A percentile compares a stretch with the other conserved stretches of the same genome.
phyloP scores from a whole-genome alignment of 352 stramenopile species.

The Pythium coloratum region DNA sequence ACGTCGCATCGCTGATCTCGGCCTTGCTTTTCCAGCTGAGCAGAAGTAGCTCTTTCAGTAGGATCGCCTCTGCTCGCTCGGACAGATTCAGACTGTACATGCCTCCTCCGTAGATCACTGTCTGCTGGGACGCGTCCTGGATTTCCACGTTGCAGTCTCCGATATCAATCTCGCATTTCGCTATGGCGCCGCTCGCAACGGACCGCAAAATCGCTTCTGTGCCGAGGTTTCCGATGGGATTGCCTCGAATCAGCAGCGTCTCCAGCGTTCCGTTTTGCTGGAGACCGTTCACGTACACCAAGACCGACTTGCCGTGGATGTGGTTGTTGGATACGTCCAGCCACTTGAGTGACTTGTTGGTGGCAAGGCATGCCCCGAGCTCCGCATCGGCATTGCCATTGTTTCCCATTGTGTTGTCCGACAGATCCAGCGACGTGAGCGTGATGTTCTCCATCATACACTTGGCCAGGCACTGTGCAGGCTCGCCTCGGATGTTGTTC shows the following conservation, averaged over 20 bases:
- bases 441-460: slow-evolving; percentile 78
- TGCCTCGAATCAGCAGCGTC: slow-evolving; percentile 56
- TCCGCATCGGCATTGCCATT: slow-evolving; percentile 64
- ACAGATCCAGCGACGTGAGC: slow-evolving; percentile 61
- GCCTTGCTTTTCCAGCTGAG: slow-evolving; percentile 59
- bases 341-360: slow-evolving; percentile 59
- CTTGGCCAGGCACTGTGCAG: slow-evolving; percentile 55
- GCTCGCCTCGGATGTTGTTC: slow-evolving; percentile 75
- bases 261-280: slow-evolving; percentile 59
- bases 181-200: slow-evolving; percentile 44
- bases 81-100: slow-evolving; percentile 53
- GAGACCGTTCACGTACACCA: slow-evolving; percentile 63
- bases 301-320: slow-evolving; percentile 53
- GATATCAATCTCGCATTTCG: slow-evolving; percentile 61
- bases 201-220: slow-evolving; percentile 59
- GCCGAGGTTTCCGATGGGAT: slow-evolving; percentile 64
- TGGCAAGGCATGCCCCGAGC: slow-evolving; percentile 57
- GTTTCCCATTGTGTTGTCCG: slow-evolving; percentile 72
- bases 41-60: slow-evolving; percentile 57
- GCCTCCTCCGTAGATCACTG: slow-evolving; percentile 45
- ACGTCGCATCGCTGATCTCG: slow-evolving; percentile 48
- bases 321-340: slow-evolving; percentile 75
- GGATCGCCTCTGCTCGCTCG: slow-evolving; percentile 49
- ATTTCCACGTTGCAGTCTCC: slow-evolving; percentile 70
- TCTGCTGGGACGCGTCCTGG: slow-evolving; percentile 44